Evolutionary conservation across 345 rosid genomes (phyloP), one percentile per base, ranked within the genome.

Genomic region (Viola odorata): DNA sequence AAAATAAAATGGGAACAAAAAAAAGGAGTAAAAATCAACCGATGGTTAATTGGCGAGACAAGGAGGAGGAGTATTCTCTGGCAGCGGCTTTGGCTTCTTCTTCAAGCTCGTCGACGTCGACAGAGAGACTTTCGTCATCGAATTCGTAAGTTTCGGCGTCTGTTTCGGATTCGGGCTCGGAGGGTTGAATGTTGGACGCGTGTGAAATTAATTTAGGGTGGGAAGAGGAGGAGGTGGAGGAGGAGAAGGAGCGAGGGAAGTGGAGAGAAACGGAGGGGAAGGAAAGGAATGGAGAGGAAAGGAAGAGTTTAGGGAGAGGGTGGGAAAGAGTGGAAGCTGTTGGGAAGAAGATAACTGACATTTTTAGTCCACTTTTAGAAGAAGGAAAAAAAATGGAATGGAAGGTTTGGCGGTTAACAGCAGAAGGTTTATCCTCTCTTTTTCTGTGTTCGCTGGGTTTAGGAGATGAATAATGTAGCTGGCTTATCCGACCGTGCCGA

Each of bases 51-150:
- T 82, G 71, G 56, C 82, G 82, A 64, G 89, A 87, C 55, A 91
- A 67, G n/a, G 83, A 82, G 4, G 73, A 42, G 14, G 92, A 73
- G 56, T 71, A 89, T 48, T 86, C 91, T 7, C 69, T 70, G 37
- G 70, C 96, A 13, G 81, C 91, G n/a, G 62, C 80, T 45, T 70
- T 66, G 0, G 96, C 98, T 75, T 91, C 95, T 41, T 75, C 70
- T 68, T 91, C 92, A 8, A 91, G 85, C 49, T 66, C 75, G 40
- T 83, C 80, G 47, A 79, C 64, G 59, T 89, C 98, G 51, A 89
- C 42, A 12, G 50, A 62, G 57, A 42, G 48, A 7, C 56, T 61
- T 44, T 65, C 82, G 40, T 61, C 63, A 7, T 72, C 78, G 3
- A 58, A 55, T 53, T 66, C 68, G 7, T 60, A 65, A 14, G 15